Percentiles rank a stretch among this genome's conserved stretches.
Evolutionary conservation across 805 yeast genomes (phyloP).

Genomic region (Starmerella floris): DNA sequence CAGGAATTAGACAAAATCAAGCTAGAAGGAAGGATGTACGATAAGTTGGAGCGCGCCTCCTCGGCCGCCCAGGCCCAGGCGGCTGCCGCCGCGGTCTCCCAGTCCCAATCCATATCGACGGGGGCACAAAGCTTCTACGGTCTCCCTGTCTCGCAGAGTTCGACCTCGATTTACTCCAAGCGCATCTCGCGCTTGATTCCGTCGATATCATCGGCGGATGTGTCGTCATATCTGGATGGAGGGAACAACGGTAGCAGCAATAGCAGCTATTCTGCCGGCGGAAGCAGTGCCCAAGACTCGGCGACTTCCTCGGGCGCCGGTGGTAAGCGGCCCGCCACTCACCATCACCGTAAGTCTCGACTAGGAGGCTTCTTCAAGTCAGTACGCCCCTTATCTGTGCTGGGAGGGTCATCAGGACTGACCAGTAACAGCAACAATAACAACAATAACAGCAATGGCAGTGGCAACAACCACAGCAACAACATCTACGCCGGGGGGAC

Average conservation of each 20-base stretch:
- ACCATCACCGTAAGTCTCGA: slow-evolving; percentile 22
- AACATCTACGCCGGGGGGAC: neutral
- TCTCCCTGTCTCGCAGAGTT: slow-evolving; percentile 15
- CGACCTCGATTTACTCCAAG: slow-evolving; percentile 14
- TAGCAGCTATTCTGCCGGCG: neutral
- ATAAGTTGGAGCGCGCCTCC: slow-evolving; percentile 6
- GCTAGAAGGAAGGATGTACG: slow-evolving; percentile 40
- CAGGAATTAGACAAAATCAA: slow-evolving; percentile 41
- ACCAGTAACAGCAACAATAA: neutral
- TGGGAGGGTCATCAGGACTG: slow-evolving; percentile 9
- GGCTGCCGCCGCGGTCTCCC: neutral
- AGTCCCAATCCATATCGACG: neutral
- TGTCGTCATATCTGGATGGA: neutral
- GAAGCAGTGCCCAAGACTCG: neutral
- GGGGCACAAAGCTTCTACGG: slow-evolving; percentile 10
- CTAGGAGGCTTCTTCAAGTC: slow-evolving; percentile 31
- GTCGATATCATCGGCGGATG: slow-evolving; percentile 8
- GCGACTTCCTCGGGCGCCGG: too few relatives aligned
- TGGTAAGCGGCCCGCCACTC: neutral
- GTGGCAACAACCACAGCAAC: neutral
- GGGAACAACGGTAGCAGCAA: neutral
- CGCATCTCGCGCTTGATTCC: slow-evolving; percentile 14
- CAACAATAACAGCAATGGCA: neutral
- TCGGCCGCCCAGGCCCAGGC: neutral
- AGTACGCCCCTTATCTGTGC: slow-evolving; percentile 30